Evolutionary conservation across 2,329 filamentous ascomycete genomes (phyloP).

Genomic region (Calonectria pteridis): DNA sequence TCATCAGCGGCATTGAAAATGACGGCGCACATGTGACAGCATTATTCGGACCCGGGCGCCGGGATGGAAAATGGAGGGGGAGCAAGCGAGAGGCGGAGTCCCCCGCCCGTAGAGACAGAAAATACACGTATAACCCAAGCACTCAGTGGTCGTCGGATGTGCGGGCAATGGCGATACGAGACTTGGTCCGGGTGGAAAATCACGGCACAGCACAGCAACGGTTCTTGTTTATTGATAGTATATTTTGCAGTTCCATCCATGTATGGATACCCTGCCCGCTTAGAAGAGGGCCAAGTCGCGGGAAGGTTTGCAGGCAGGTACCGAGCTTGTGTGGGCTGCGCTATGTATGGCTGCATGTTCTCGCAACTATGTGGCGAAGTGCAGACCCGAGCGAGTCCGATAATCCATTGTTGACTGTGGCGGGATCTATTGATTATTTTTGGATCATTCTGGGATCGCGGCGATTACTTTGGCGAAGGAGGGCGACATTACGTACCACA

Average conservation of each 20-base stretch:
- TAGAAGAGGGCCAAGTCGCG: background rate
- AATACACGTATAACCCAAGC: background rate
- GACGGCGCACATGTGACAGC: background rate
- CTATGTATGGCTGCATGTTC: background rate
- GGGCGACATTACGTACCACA: background rate
- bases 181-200: background rate
- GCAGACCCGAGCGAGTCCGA: constrained; percentile 15
- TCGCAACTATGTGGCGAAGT: constrained; percentile 4
- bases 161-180: background rate
- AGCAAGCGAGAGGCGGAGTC: background rate
- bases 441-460: constrained; percentile 19
- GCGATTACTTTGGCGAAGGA: background rate
- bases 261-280: background rate
- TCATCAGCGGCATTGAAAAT: background rate
- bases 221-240: background rate
- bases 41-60: background rate
- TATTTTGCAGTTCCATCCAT: background rate
- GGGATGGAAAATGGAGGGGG: too few species aligned
- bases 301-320: constrained; percentile 2
- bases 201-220: background rate
- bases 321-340: background rate
- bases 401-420: background rate
- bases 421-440: constrained; percentile 18
- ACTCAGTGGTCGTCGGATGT: background rate
- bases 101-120: background rate